phyloP scores from a whole-genome alignment of 768 basidiomycete genomes.

The Leccinum broughii region DNA sequence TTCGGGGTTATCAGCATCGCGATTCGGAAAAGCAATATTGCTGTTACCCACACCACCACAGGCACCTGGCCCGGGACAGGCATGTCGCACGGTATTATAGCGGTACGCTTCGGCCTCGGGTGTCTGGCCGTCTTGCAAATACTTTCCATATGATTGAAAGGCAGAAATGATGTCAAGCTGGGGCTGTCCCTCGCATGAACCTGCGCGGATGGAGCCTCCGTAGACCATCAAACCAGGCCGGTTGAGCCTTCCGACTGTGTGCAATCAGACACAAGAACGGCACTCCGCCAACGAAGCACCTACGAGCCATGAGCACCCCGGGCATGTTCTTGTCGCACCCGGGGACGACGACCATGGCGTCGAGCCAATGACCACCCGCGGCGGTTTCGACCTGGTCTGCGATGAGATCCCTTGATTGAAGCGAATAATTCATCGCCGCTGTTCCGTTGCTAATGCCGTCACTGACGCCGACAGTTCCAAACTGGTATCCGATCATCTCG shows the following conservation, averaged over 20 bases:
- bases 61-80: constrained; percentile 97
- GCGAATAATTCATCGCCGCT: constrained; percentile 89
- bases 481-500: constrained; percentile 91
- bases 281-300: constrained; percentile 34
- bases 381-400: constrained; percentile 97
- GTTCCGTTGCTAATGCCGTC: constrained; percentile 99
- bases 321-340: constrained; percentile 99
- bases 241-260: constrained; percentile 86
- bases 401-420: constrained; percentile 96
- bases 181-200: constrained; percentile 85
- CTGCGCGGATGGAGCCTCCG: constrained; percentile 92
- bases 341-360: constrained; percentile 96
- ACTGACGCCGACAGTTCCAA: constrained; percentile 96
- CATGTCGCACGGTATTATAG: constrained; percentile 84
- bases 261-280: constrained; percentile 11
- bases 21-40: not conserved
- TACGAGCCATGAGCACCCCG: constrained; percentile 96
- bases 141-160: constrained; percentile 97
- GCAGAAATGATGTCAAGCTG: constrained; percentile 95
- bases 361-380: constrained; percentile 95
- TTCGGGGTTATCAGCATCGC: constrained; percentile 32
- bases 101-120: constrained; percentile 78
- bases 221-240: constrained; percentile 98
- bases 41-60: constrained; percentile 87
- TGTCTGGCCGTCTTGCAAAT: constrained; percentile 86